Base-by-base conservation (phyloP, 2,329 filamentous ascomycete species). In the Nothopassalora personata region DNA sequence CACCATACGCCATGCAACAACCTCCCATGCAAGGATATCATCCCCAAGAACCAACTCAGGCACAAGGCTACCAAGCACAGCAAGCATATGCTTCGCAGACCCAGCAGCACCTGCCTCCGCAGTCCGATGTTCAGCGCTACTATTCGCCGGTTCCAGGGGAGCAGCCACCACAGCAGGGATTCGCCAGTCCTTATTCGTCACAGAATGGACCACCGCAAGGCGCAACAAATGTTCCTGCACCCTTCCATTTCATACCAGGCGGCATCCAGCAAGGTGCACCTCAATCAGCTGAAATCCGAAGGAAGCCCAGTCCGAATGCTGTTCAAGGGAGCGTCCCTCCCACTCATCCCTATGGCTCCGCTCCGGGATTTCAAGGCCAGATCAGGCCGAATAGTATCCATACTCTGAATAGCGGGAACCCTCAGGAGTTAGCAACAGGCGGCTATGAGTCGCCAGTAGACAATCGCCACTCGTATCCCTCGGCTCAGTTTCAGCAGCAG, bases 361-460 rank as follows among this genome's bases (percentile, higher is more conserved):
- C 61, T 19, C 61, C 64, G 27, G 62, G 52, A 13, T 72, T 72
- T 52, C 69, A 71, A 71, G 64, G 61, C 66, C 76, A 65, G 73
- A 78, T 69, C 64, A 64, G 71, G 50, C 72, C 72, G 10, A 72
- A 66, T 59, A 74, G 59, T 67, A 76, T 69, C 70, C 74, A 71
- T 65, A 73, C 71, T 0, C 68, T 72, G 11, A 73, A 73, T 62
- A 68, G 65, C 51, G 73, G 72, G 23, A 71, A 73, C 49, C 78
- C 79, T 5, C 78, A 80, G 60, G 79, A 81, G 66, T 70, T 81
- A 18, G 74, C 77, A 18, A 78, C 77, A 4, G 71, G 74, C 10
- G 74, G 76, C 28, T 79, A 76, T 60, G 78, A 80, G 61, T 78
- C 75, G 7, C 79, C 79, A 1, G 65, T 77, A 3, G 78, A 80